A percentile compares a stretch with the other conserved stretches of the same genome.
phyloP scores from a whole-genome alignment of 306 rosid species.

The Fragaria nilgerrensis region DNA sequence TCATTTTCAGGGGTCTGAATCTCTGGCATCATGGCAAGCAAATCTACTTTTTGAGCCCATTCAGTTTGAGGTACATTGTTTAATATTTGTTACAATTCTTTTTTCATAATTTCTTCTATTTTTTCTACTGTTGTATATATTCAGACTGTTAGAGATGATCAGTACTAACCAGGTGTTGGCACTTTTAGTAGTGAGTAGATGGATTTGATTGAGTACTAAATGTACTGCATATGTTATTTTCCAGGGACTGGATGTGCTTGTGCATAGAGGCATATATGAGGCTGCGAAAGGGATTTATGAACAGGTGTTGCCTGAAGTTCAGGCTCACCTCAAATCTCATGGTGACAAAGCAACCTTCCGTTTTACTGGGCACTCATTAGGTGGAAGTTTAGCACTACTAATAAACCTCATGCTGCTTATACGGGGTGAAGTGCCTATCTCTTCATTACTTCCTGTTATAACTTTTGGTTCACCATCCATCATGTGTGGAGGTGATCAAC shows the following conservation, averaged over 20 bases:
- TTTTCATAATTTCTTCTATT: neutral
- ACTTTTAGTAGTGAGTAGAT: neutral
- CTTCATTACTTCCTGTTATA: constrained; percentile 87
- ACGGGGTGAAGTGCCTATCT: constrained; percentile 60
- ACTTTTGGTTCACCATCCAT: constrained; percentile 91
- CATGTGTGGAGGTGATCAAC: constrained; percentile 86
- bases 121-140: neutral
- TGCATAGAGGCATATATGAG: constrained; percentile 96
- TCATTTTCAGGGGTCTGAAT: constrained; percentile 74
- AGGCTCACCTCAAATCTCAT: constrained; percentile 53
- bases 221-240: neutral
- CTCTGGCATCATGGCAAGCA: constrained; percentile 96
- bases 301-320: constrained; percentile 87
- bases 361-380: constrained; percentile 94
- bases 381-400: constrained; percentile 90
- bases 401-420: constrained; percentile 87
- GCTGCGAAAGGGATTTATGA: constrained; percentile 93
- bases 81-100: neutral
- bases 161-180: neutral
- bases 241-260: constrained; percentile 76
- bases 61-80: constrained; percentile 68
- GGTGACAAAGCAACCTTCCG: constrained; percentile 70
- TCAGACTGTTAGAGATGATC: neutral
- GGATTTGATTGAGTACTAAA: neutral
- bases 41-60: constrained; percentile 91